Base-by-base conservation (phyloP, 2,329 filamentous ascomycete species). In the Phyllachora maydis region DNA sequence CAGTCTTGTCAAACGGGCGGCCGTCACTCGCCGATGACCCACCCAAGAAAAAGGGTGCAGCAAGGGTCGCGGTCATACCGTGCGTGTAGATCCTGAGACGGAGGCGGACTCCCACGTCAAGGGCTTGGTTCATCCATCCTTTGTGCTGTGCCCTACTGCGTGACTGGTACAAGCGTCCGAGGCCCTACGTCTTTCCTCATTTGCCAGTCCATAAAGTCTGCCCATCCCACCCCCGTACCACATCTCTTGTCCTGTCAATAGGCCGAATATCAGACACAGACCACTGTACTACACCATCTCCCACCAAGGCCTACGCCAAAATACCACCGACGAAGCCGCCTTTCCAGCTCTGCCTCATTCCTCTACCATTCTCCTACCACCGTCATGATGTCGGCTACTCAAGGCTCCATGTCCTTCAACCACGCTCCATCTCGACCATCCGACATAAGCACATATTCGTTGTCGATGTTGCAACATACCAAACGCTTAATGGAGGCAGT, bases 401-500 rank as follows among this genome's bases (percentile, higher is more conserved):
- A 32, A 21, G 33, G 32, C 17, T 28, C 36, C 13, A 30, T 38
- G 20, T 26, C 31, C 23, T 26, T 37, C 12, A 25, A 30, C 23
- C 25, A 35, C 11, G 38, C 36, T 4, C 34, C 40, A 5, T 32
- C 39, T 1, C 35, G 41, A 8, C 40, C 41, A 4, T 22, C 33
- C 10, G 36, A 44, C 23, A 22, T 45, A 6, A 35, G 38, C 4
- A 41, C 43, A 3, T 74, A 74, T 35, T 49, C 65, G 9, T 56
- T 56, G 29, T 61, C 54, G 27, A 73, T 74, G 60, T 63, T 66
- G 38, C 54, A 60, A 26, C 65, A 73, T 47, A 73, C 67, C 30
- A 68, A 66, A 50, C 52, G 56, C 26, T 67, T 70, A 40, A 69
- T 74, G 62, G 64, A 72, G 30, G 51, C 52, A 6, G 54, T 54